Base-by-base conservation (phyloP, 108 stramenopile genomes). In the Pelagomonas calceolata region DNA sequence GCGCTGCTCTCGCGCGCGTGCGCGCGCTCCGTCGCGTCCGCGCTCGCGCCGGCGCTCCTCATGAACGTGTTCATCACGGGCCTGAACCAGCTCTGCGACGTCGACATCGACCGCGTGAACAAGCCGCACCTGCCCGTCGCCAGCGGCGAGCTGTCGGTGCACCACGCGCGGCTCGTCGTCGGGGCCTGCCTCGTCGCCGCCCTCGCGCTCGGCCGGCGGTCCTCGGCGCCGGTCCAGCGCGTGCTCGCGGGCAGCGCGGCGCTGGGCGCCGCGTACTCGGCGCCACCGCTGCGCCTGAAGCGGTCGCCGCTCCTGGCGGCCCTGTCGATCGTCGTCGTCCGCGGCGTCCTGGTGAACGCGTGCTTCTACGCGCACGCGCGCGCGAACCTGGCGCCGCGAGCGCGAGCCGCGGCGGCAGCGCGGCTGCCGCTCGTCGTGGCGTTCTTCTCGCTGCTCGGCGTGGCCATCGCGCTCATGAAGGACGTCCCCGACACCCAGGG, bases 41-140 rank as follows among this genome's bases (percentile, higher is more conserved):
- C 94, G 21, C 83, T 92, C 69, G 64, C 92, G 63, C 96, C 96
- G 15, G 79, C 94, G 10, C 82, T 95, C n/a, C 79, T 95, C 63
- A 92, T 92, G 86, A 97, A 97, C 78, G 72, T 95, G 43, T 95
- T 91, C 86, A 94, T 97, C 74, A 95, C 94, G 0, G 96, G 96
- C 30, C 76, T 97, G 45, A 97, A 97, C 75, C 96, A 97, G 83
- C 89, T 96, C 63, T 93, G 92, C 4, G 96, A 97, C 80, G 92
- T 95, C 51, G 92, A 94, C 68, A 97, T 97, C 73, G 96, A 97
- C 82, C 89, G 86, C 69, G 85, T 97, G 67, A 97, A 95, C 81
- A 97, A 97, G 74, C 96, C 96, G 34, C 69, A 90, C 70, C 83
- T 97, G 39, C 93, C 93, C 30, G 85, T 97, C 46, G 90, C 96